Evolutionary conservation across 2,329 filamentous ascomycete genomes (phyloP).

Genomic region (Elsinoe australis): DNA sequence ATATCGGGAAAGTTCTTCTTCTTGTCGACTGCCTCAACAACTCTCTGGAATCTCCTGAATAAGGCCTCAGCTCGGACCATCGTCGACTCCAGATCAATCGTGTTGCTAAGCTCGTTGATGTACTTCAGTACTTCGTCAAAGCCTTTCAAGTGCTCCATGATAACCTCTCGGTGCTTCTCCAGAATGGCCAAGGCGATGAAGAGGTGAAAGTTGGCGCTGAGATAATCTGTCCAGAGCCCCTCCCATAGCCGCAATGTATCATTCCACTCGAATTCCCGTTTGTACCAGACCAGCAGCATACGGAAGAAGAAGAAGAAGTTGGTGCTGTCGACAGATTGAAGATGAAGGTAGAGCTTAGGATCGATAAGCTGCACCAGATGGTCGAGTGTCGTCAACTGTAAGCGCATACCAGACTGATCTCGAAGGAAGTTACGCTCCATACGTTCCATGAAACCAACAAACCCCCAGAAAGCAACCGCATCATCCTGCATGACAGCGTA

Average conservation of each 20-base stretch:
- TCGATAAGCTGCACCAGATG: conserved; percentile 96
- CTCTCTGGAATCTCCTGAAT: conserved; percentile 78
- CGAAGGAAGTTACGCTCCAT: conserved; percentile 97
- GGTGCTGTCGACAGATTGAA: conserved; percentile 84
- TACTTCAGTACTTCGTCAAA: conserved; percentile 99
- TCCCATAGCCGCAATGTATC: conserved; percentile 90
- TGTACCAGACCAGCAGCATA: conserved; percentile 98
- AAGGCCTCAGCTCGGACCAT: conserved; percentile 81
- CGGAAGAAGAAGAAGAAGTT: conserved; percentile 99
- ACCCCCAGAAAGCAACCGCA: conserved; percentile 92
- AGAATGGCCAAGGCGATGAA: conserved; percentile 91
- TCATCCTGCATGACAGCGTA: conserved; percentile 98
- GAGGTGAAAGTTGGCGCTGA: conserved; percentile 83
- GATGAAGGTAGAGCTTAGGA: conserved; percentile 82
- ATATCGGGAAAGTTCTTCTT: conserved; percentile 70
- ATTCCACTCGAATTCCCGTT: conserved; percentile 87
- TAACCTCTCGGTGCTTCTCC: conserved; percentile 80
- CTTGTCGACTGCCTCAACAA: conserved; percentile 86
- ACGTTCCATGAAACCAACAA: conserved; percentile 90
- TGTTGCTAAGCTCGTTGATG: conserved; percentile 90
- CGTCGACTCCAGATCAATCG: conserved; percentile 81
- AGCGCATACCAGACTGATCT: conserved; percentile 92
- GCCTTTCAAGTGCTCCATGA: conserved; percentile 86
- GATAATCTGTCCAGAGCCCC: conserved; percentile 83
- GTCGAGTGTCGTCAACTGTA: conserved; percentile 82